Percentiles rank a stretch among this genome's conserved stretches.
phyloP scores from a whole-genome alignment of 768 basidiomycete species.

The Psilocybe cyanescens region DNA sequence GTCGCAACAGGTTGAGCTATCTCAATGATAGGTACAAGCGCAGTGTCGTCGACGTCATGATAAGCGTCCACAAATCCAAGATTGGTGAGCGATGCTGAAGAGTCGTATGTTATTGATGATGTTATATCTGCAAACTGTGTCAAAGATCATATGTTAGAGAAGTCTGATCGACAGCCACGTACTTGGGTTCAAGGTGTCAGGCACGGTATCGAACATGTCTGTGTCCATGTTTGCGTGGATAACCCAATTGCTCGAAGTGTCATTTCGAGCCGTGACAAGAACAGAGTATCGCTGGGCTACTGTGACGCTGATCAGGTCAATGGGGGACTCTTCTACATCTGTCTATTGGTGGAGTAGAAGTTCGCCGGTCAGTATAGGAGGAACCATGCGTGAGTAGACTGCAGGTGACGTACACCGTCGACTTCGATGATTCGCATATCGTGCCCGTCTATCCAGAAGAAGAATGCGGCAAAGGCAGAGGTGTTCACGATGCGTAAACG shows the following conservation, averaged over 20 bases:
- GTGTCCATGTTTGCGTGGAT: constrained; percentile 92
- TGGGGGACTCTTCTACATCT: constrained; percentile 75
- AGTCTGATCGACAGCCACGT: neutral
- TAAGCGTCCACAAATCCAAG: constrained; percentile 60
- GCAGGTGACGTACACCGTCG: constrained; percentile 63
- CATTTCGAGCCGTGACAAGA: constrained; percentile 89
- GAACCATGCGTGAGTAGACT: too few relatives aligned
- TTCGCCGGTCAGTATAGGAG: neutral
- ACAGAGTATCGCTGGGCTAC: constrained; percentile 95
- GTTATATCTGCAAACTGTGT: constrained; percentile 64
- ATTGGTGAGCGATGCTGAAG: constrained; percentile 54
- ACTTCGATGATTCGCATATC: constrained; percentile 85
- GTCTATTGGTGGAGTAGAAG: constrained; percentile 43
- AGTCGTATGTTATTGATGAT: constrained; percentile 77
- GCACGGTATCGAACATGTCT: constrained; percentile 86
- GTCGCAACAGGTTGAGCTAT: constrained; percentile 55
- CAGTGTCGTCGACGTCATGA: constrained; percentile 64
- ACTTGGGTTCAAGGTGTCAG: constrained; percentile 77
- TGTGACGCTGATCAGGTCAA: constrained; percentile 72
- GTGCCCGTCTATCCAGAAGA: constrained; percentile 90
- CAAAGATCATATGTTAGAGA: constrained; percentile 26
- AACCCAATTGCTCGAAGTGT: constrained; percentile 82
- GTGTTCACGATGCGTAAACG: constrained; percentile 87
- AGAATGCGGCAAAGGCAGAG: constrained; percentile 74
- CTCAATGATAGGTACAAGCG: constrained; percentile 63